Evolutionary conservation across 202 grass and related monocot genomes (phyloP).

Genomic region (Cymbopogon flexuosus): DNA sequence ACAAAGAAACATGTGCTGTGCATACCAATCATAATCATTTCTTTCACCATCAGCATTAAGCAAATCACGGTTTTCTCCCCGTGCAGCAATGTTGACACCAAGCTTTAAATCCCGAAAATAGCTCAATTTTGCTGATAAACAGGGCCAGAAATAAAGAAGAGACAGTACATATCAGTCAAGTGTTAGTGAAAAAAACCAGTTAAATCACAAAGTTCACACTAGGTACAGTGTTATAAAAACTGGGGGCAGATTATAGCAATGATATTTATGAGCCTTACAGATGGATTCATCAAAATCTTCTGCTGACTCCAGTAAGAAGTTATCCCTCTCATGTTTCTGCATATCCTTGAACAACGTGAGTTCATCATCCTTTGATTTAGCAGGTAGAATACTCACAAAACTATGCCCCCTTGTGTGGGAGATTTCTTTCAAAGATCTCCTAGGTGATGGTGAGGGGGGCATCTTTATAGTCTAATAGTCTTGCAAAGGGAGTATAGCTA

Average conservation of each 20-base stretch:
- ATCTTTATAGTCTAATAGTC: conserved; percentile 37
- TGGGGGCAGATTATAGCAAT: neutral
- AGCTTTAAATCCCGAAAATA: conserved; percentile 57
- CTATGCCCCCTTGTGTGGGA: conserved; percentile 49
- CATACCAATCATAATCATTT: conserved; percentile 80
- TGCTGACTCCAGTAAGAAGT: conserved; percentile 52
- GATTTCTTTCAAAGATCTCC: conserved; percentile 47
- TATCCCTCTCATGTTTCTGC: conserved; percentile 54
- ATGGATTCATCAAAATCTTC: conserved; percentile 73
- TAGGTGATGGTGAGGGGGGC: conserved; percentile 51
- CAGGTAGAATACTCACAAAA: conserved; percentile 33
- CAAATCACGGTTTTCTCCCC: conserved; percentile 47
- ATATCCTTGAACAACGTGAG: conserved; percentile 55
- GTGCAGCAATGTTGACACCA: conserved; percentile 35
- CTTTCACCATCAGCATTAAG: conserved; percentile 64
- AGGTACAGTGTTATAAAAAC: neutral
- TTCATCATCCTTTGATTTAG: conserved; percentile 58
- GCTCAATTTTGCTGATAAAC: conserved; percentile 53
- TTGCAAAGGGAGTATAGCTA: neutral
- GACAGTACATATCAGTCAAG: conserved; percentile 1
- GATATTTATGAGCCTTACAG: conserved; percentile 37
- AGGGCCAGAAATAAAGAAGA: conserved; percentile 23
- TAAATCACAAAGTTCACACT: neutral
- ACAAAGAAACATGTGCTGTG: neutral
- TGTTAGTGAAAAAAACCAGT: neutral